phyloP scores from a whole-genome alignment of 163 green algal species.

The Volvox carteri region DNA sequence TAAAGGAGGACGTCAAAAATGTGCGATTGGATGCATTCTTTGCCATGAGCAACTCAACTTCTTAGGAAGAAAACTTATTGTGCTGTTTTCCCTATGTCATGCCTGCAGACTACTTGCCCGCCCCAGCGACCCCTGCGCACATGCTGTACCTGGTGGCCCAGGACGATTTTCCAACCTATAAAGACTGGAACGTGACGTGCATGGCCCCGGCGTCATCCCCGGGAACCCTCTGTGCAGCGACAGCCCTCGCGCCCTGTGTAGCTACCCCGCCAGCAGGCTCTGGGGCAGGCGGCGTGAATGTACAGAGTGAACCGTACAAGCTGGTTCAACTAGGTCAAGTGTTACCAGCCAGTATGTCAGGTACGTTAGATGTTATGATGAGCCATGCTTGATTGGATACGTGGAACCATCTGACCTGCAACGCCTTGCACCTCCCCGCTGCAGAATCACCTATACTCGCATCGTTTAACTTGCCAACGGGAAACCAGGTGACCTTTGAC shows the following conservation, averaged over 20 bases:
- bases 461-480: constrained; percentile 17
- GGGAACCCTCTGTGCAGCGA: constrained; percentile 27
- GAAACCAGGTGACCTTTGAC: constrained; percentile 32
- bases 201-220: constrained; percentile 27
- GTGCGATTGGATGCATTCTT: no score
- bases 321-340: constrained; percentile 7
- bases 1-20: no score
- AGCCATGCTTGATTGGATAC: neutral
- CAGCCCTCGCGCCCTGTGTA: constrained; percentile 42
- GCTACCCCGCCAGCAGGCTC: neutral
- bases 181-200: constrained; percentile 62
- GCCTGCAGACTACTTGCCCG: constrained; percentile 30
- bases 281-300: constrained; percentile 27
- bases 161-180: constrained; percentile 67
- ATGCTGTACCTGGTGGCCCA: constrained; percentile 63
- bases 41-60: no score
- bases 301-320: constrained; percentile 50
- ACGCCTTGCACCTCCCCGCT: no score
- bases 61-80: no score
- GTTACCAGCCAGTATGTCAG: neutral
- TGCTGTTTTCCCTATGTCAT: neutral
- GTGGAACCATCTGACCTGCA: no score
- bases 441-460: constrained; percentile 26
- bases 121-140: constrained; percentile 36
- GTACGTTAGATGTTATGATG: neutral